Base-by-base conservation (phyloP, 2,329 filamentous ascomycete species). In the Massarina eburnea region DNA sequence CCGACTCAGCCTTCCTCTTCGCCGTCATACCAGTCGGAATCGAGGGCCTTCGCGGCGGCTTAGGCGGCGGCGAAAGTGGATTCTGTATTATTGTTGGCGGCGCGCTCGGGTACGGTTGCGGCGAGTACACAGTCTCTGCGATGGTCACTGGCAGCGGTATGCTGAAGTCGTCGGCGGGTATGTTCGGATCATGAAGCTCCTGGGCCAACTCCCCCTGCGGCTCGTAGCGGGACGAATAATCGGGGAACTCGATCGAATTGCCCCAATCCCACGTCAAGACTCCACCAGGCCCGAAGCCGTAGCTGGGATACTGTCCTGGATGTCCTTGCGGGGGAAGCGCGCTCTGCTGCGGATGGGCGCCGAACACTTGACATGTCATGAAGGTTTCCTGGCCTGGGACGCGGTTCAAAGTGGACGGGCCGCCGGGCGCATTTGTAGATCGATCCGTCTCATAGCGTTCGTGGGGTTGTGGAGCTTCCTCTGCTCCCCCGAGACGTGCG, bases 131-230 rank as follows among this genome's bases (percentile, higher is more conserved):
- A 7, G 55, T 21, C 19, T 62, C 57, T 18, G 41, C 8, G 8
- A 37, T 37, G 1, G 53, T 43, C 29, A 61, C 49, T 12, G 60
- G 58, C 8, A 62, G 58, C 9, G 72, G 71, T 26, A 72, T 71
- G 51, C 45, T 67, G 57, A 73, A 74, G 45, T 74, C 69, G 20
- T 38, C 14, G 14, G 53, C 45, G 9, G 59, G 43, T 5, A 49
- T 40, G n/a, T 46, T 52, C 46, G 66, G 65, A 26, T 59, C 53
- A 41, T 60, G 64, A 20, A 61, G 56, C 54, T 72, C 68, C 40
- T 69, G 66, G 14, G 69, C 52, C n/a, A 75, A 64, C 55, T 76
- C 73, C 34, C 73, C 74, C 55, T 75, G 73, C 3, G 72, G 73
- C 47, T 76, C 73, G 65, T 72, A 74, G 41, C 70, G 64, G 22